Conservation (phyloP, 495 filamentous ascomycete species). For the Evernia prunastri region DNA sequence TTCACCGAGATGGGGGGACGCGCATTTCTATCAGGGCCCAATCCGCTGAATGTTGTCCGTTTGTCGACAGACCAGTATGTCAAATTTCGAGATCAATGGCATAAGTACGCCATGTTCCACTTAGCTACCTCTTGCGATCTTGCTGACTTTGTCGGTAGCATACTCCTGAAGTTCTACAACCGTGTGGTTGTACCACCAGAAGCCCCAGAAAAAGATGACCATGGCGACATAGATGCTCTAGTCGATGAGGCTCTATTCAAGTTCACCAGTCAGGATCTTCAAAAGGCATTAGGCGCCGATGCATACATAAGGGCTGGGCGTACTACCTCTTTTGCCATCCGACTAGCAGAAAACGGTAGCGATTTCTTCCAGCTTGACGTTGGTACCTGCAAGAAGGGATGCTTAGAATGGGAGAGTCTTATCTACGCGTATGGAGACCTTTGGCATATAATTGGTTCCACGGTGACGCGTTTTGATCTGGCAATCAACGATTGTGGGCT, state of each 20-base stretch:
- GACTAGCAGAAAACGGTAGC: slow-evolving; percentile 33
- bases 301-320: background rate
- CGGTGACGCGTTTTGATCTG: slow-evolving; percentile 51
- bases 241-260: slow-evolving; percentile 35
- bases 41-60: background rate
- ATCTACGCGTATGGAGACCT: slow-evolving; percentile 57
- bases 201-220: slow-evolving; percentile 46
- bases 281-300: slow-evolving; percentile 16
- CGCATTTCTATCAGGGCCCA: background rate
- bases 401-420: slow-evolving; percentile 52
- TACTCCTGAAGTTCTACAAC: slow-evolving; percentile 33
- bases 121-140: background rate
- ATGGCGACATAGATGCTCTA: slow-evolving; percentile 55
- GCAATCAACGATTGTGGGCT: slow-evolving; percentile 52
- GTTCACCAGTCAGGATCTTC: slow-evolving; percentile 5
- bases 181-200: slow-evolving; percentile 44
- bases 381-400: slow-evolving; percentile 32
- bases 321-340: slow-evolving; percentile 40
- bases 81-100: background rate
- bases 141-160: background rate
- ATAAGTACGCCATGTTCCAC: background rate
- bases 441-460: slow-evolving; percentile 55
- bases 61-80: background rate
- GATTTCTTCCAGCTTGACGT: slow-evolving; percentile 57
- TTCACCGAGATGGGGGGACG: background rate